Evolutionary conservation across 78 protist species (phyloP).

Genomic region (Tieghemostelium lacteum): DNA sequence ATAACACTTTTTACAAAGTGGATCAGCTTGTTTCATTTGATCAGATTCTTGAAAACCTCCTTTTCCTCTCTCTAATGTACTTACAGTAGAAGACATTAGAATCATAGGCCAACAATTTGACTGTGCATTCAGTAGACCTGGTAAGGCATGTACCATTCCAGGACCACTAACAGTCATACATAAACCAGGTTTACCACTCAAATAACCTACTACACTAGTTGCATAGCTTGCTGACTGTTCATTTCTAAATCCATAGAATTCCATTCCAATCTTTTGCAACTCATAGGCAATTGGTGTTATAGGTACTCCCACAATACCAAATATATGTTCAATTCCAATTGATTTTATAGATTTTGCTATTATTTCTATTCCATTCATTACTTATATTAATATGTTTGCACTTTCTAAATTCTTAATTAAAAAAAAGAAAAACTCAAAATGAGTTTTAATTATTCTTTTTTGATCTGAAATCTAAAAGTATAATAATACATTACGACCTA

Average conservation of each 20-base stretch:
- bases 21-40: slow-evolving; percentile 54
- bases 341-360: slow-evolving; percentile 35
- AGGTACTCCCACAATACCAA: slow-evolving; percentile 84
- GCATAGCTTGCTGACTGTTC: slow-evolving; percentile 78
- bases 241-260: slow-evolving; percentile 57
- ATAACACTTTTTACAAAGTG: slow-evolving; percentile 37
- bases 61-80: slow-evolving; percentile 1
- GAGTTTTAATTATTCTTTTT: no score
- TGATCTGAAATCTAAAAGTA: no score
- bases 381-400: neutral
- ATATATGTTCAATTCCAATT: slow-evolving; percentile 45
- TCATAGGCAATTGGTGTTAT: slow-evolving; percentile 59
- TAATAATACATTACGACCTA: no score
- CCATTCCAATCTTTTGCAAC: slow-evolving; percentile 32
- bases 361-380: slow-evolving; percentile 2
- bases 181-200: slow-evolving; percentile 67
- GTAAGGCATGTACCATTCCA: slow-evolving; percentile 79
- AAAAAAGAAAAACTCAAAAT: no score
- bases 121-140: slow-evolving; percentile 76
- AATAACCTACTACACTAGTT: slow-evolving; percentile 76
- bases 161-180: slow-evolving; percentile 85
- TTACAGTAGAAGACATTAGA: slow-evolving; percentile 52
- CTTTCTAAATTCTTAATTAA: neutral
- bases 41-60: slow-evolving; percentile 76
- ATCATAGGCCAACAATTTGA: slow-evolving; percentile 86